phyloP scores from a whole-genome alignment of 768 basidiomycete genomes.

The Xerocomellus chrysenteron region DNA sequence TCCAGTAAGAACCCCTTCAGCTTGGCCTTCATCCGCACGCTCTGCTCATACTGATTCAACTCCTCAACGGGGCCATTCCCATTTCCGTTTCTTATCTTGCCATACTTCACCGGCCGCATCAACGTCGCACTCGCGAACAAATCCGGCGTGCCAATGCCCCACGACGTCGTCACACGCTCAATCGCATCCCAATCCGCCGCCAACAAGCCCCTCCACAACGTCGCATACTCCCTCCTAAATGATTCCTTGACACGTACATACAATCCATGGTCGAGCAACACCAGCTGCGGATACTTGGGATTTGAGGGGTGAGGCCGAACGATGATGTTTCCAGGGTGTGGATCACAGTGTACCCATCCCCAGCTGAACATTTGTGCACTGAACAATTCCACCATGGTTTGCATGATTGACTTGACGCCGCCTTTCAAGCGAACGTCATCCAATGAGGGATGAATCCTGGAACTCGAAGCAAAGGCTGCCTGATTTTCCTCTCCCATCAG shows the following conservation, averaged over 20 bases:
- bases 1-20: conserved; percentile 66
- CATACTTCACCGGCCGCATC: conserved; percentile 56
- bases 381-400: conserved; percentile 84
- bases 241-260: conserved; percentile 70
- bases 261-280: conserved; percentile 90
- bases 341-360: conserved; percentile 87
- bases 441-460: conserved; percentile 4
- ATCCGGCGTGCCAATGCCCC: conserved; percentile 73
- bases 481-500: conserved; percentile 55
- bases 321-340: conserved; percentile 77
- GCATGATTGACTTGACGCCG: conserved; percentile 69
- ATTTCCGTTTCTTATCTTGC: not conserved
- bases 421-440: conserved; percentile 46
- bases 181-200: conserved; percentile 54
- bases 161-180: conserved; percentile 49
- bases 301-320: conserved; percentile 47
- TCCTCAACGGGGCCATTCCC: conserved; percentile 18
- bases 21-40: conserved; percentile 65
- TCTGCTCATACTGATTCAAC: conserved; percentile 66
- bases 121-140: conserved; percentile 72
- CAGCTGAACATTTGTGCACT: conserved; percentile 89
- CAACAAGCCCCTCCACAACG: conserved; percentile 69
- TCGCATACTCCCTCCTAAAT: conserved; percentile 76
- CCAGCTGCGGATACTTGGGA: conserved; percentile 51
- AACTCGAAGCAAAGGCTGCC: not conserved